These are phyloP conservation scores for Cornus florida DNA, from an alignment of 148 eudicot genomes.

Conservation along the genomic window DNA sequence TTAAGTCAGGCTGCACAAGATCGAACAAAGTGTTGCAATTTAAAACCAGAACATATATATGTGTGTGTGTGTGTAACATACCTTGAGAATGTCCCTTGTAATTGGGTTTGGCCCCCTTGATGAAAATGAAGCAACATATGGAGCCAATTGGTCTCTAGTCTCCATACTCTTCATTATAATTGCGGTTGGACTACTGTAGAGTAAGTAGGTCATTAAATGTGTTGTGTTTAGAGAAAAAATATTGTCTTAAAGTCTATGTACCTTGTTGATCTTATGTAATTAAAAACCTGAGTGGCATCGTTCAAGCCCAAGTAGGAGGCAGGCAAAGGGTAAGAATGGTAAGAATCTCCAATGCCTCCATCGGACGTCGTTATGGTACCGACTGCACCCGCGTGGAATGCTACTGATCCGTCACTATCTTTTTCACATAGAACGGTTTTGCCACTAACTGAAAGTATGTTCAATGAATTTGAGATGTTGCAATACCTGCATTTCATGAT, in stretches of 20 bases:
- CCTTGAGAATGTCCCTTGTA: neutral
- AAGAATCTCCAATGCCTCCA: neutral
- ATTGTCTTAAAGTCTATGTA: neutral
- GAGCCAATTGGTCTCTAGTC: neutral
- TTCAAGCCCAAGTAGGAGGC: neutral
- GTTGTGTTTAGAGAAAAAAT: neutral
- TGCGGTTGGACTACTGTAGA: neutral
- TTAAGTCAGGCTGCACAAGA: neutral
- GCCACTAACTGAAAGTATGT: neutral
- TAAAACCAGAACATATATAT: neutral
- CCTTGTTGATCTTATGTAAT: neutral
- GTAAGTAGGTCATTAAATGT: neutral
- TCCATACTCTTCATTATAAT: neutral
- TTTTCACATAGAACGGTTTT: neutral
- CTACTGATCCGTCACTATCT: neutral
- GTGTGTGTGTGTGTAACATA: no score
- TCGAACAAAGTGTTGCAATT: no score
- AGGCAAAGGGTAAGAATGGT: neutral
- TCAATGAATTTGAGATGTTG: neutral
- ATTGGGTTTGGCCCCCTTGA: neutral
- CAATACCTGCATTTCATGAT: neutral
- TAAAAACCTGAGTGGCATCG: neutral
- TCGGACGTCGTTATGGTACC: neutral
- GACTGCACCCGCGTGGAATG: neutral
- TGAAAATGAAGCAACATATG: neutral